Evolutionary conservation across 768 basidiomycete genomes (phyloP).

Genomic region (Auricularia sp.): DNA sequence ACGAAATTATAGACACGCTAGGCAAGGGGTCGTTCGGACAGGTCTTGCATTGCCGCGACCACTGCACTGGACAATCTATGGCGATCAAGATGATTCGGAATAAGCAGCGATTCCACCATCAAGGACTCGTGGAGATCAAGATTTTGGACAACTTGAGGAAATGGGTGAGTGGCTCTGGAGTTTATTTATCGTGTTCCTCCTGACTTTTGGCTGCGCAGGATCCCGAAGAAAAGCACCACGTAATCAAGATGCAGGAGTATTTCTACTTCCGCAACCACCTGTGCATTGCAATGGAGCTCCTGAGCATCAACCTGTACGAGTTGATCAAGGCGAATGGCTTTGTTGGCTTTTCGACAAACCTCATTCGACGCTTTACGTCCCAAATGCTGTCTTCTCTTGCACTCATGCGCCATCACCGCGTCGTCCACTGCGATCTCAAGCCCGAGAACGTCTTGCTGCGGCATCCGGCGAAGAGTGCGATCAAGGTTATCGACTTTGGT

Average conservation of each 20-base stretch:
- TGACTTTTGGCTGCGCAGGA: conserved; percentile 43
- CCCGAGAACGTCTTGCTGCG: conserved; percentile 96
- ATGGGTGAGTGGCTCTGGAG: conserved; percentile 60
- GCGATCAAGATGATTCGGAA: conserved; percentile 99
- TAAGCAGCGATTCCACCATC: conserved; percentile 98
- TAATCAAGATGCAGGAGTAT: conserved; percentile 96
- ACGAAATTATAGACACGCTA: conserved; percentile 83
- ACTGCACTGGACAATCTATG: conserved; percentile 89
- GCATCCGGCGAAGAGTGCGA: conserved; percentile 90
- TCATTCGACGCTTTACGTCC: conserved; percentile 91
- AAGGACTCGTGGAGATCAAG: conserved; percentile 98
- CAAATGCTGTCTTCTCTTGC: conserved; percentile 90
- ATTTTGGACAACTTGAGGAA: conserved; percentile 91
- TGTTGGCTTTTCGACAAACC: conserved; percentile 89
- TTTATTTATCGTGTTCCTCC: not conserved
- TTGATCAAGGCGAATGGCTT: conserved; percentile 98
- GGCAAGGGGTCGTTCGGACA: conserved; percentile 99
- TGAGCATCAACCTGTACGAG: conserved; percentile 98
- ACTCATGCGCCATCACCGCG: conserved; percentile 91
- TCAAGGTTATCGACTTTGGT: conserved; percentile 98
- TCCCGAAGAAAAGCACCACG: conserved; percentile 90
- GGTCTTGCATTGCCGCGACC: conserved; percentile 90
- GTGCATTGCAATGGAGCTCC: conserved; percentile 94
- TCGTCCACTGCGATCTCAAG: conserved; percentile 98
- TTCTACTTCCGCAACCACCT: conserved; percentile 97